These are phyloP conservation scores for Amborella trichopoda DNA, from an alignment of 164 flowering plant genomes.

Conservation along the genomic window DNA sequence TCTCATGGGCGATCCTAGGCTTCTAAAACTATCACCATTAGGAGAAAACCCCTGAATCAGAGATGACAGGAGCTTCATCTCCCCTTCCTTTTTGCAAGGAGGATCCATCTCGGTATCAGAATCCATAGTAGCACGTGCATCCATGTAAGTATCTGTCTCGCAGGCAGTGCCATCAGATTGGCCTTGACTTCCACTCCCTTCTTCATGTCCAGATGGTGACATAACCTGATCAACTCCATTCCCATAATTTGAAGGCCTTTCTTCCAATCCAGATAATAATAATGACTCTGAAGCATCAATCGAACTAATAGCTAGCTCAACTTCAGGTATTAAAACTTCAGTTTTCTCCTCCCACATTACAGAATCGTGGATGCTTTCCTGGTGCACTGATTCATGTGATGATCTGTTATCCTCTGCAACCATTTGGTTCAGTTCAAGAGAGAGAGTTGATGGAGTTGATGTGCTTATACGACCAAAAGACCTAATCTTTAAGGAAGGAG, in stretches of 20 bases:
- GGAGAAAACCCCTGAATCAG: constrained; percentile 11
- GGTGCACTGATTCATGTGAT: constrained; percentile 15
- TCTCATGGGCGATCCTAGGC: too few relatives aligned
- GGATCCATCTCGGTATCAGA: constrained; percentile 67
- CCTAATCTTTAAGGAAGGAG: constrained; percentile 18
- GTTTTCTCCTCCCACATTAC: constrained; percentile 77
- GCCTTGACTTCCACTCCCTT: too few relatives aligned
- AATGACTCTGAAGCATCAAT: too few relatives aligned
- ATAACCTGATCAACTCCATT: too few relatives aligned
- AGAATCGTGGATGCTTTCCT: constrained; percentile 15
- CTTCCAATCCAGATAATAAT: too few relatives aligned
- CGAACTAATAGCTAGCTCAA: constrained; percentile 4
- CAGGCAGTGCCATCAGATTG: constrained; percentile 50
- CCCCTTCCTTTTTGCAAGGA: constrained; percentile 44
- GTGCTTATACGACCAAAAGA: too few relatives aligned
- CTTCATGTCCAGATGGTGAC: too few relatives aligned
- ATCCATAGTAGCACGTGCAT: constrained; percentile 77
- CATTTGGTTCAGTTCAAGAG: constrained; percentile 12
- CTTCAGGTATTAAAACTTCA: constrained; percentile 39
- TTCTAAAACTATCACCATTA: constrained; percentile 9
- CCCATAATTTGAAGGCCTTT: too few relatives aligned
- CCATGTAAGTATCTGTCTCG: constrained; percentile 58
- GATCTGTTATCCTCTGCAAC: constrained; percentile 16
- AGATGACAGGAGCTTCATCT: constrained; percentile 20
- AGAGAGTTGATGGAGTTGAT: constrained; percentile 15